These are phyloP conservation scores for Scheffersomyces amazonensis DNA, from an alignment of 805 yeast genomes.

Conservation along the genomic window DNA sequence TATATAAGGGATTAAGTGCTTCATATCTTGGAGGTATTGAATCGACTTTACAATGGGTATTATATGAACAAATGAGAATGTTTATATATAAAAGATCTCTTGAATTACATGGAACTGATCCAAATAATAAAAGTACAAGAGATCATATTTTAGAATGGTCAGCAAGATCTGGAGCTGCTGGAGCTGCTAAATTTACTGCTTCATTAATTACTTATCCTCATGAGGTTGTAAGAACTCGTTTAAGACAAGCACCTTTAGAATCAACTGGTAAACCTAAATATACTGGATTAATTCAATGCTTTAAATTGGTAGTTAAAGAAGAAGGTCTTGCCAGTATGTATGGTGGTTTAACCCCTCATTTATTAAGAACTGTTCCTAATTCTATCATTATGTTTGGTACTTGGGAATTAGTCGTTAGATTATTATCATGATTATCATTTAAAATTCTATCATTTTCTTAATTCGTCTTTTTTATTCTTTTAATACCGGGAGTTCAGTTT, in stretches of 20 bases:
- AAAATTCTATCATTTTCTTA: neutral
- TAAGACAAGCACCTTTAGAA: conserved; percentile 85
- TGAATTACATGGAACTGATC: conserved; percentile 26
- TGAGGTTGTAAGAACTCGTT: conserved; percentile 92
- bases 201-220: conserved; percentile 94
- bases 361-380: conserved; percentile 95
- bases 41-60: conserved; percentile 92
- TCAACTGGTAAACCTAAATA: conserved; percentile 81
- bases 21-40: conserved; percentile 92
- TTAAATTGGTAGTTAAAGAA: conserved; percentile 78
- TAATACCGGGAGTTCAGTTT: neutral
- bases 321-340: conserved; percentile 93
- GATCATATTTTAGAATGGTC: conserved; percentile 85
- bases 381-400: conserved; percentile 99
- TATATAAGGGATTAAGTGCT: conserved; percentile 90
- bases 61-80: conserved; percentile 90
- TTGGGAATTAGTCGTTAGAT: conserved; percentile 72
- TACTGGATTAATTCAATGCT: conserved; percentile 85
- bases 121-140: conserved; percentile 36
- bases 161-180: conserved; percentile 96
- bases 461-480: neutral
- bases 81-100: conserved; percentile 54
- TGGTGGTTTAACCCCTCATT: conserved; percentile 96
- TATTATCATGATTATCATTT: conserved; percentile 21
- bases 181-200: conserved; percentile 91